A percentile compares a stretch with the other conserved stretches of the same genome.
These are phyloP conservation scores for Immersiporthe knoxdaviesiana DNA, from an alignment of 2,329 filamentous ascomycete species.

Conservation along the genomic window DNA sequence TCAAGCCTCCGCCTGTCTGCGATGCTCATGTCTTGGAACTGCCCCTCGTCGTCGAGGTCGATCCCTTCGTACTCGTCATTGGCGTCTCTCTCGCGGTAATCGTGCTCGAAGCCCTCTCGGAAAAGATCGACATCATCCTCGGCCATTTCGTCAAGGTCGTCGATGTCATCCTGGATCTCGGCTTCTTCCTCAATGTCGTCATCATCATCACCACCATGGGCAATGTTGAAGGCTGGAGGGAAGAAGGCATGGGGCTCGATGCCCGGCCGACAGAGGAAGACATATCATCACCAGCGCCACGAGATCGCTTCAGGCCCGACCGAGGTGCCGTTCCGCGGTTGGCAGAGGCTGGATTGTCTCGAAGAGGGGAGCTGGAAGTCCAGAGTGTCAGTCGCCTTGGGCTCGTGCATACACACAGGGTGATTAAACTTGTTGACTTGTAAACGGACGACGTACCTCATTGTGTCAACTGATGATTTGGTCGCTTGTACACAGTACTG, in stretches of 20 bases:
- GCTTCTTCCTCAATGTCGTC: constrained; percentile 74
- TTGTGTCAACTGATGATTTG: constrained; percentile 11
- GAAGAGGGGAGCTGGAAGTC: constrained; percentile 73
- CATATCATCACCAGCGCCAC: constrained; percentile 53
- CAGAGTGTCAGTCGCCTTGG: constrained; percentile 32
- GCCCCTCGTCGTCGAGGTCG: constrained; percentile 77
- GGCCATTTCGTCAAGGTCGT: constrained; percentile 79
- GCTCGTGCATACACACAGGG: not conserved
- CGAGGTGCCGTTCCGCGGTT: constrained; percentile 70
- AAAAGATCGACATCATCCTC: constrained; percentile 83
- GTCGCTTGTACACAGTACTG: not conserved
- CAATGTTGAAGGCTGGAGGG: constrained; percentile 65
- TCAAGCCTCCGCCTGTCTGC: constrained; percentile 72
- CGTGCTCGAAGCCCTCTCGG: constrained; percentile 71
- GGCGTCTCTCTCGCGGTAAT: constrained; percentile 68
- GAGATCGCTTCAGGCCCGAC: constrained; percentile 59
- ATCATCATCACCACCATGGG: constrained; percentile 69
- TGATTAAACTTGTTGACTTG: not conserved
- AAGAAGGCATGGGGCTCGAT: constrained; percentile 69
- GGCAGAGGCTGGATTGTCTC: constrained; percentile 78
- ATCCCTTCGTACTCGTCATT: constrained; percentile 71
- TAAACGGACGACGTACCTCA: constrained; percentile 25
- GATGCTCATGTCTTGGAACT: constrained; percentile 71
- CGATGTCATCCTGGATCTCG: constrained; percentile 70
- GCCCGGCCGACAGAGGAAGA: constrained; percentile 54